Conservation (phyloP, 2,329 filamentous ascomycete species). For the Chalara sp. region DNA sequence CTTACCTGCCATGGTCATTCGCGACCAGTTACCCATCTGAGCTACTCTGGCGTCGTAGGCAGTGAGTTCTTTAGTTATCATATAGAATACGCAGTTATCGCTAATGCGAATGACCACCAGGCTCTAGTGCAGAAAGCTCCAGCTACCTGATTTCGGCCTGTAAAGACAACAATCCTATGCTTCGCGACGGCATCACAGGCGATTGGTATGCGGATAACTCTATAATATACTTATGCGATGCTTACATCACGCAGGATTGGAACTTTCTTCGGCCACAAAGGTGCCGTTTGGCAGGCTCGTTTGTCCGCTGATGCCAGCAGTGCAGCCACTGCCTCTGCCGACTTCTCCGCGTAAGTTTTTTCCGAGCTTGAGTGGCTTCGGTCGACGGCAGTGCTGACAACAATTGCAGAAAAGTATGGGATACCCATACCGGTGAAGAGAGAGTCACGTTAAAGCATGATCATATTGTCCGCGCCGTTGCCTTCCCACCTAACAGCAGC, state of each 20-base stretch:
- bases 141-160: conserved; percentile 71
- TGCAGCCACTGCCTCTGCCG: conserved; percentile 88
- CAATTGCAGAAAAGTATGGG: conserved; percentile 79
- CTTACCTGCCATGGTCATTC: conserved; percentile 73
- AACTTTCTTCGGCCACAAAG: conserved; percentile 96
- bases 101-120: no score
- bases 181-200: conserved; percentile 90
- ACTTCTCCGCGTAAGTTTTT: conserved; percentile 77
- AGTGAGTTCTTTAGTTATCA: not conserved
- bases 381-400: conserved; percentile 31
- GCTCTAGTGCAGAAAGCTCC: conserved; percentile 51
- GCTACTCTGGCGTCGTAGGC: conserved; percentile 50
- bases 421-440: conserved; percentile 88
- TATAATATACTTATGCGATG: conserved; percentile 3
- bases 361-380: not conserved
- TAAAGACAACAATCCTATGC: conserved; percentile 96
- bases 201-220: conserved; percentile 59
- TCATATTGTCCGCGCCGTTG: conserved; percentile 90
- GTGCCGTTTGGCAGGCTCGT: conserved; percentile 92
- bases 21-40: conserved; percentile 65
- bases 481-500: conserved; percentile 75
- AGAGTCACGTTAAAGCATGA: conserved; percentile 83
- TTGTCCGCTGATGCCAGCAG: conserved; percentile 81
- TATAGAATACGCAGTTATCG: no score
- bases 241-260: conserved; percentile 59